These are phyloP conservation scores for Thalassiosira mediterranea DNA, from an alignment of 352 stramenopile genomes.

Conservation along the genomic window DNA sequence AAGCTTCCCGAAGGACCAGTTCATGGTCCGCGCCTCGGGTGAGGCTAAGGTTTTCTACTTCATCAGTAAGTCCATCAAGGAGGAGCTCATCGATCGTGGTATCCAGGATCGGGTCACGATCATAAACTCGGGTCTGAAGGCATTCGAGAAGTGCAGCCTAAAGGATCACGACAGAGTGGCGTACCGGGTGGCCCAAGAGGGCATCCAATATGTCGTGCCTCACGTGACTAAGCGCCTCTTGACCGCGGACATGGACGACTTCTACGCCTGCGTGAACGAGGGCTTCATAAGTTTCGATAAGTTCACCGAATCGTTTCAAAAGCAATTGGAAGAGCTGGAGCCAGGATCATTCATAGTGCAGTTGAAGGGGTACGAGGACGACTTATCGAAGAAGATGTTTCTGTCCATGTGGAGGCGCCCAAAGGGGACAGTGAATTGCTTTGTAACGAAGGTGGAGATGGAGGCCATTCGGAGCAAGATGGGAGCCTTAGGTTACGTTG, in stretches of 20 bases:
- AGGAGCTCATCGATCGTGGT: conserved; percentile 71
- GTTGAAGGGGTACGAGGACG: conserved; percentile 69
- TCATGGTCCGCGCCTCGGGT: conserved; percentile 63
- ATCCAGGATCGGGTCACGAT: conserved; percentile 73
- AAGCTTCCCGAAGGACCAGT: conserved; percentile 67
- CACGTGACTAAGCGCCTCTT: conserved; percentile 80
- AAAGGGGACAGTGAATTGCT: conserved; percentile 61
- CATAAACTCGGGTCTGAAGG: conserved; percentile 78
- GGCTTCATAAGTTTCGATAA: conserved; percentile 46
- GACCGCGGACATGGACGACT: conserved; percentile 61
- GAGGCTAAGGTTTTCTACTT: conserved; percentile 80
- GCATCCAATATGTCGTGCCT: conserved; percentile 68
- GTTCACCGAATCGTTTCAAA: conserved; percentile 61
- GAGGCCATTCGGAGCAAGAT: conserved; percentile 53
- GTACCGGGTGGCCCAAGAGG: conserved; percentile 76
- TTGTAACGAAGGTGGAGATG: conserved; percentile 75
- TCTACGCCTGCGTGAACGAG: conserved; percentile 60
- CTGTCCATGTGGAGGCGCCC: conserved; percentile 73
- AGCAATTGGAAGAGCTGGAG: conserved; percentile 37
- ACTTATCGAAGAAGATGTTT: conserved; percentile 72
- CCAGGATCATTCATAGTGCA: conserved; percentile 73
- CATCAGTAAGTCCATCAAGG: conserved; percentile 66
- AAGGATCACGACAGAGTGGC: conserved; percentile 43
- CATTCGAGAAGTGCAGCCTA: conserved; percentile 59
- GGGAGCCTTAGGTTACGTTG: conserved; percentile 39